Evolutionary conservation across 768 basidiomycete genomes (phyloP).

Genomic region (Leccinum olivaceopallidum): DNA sequence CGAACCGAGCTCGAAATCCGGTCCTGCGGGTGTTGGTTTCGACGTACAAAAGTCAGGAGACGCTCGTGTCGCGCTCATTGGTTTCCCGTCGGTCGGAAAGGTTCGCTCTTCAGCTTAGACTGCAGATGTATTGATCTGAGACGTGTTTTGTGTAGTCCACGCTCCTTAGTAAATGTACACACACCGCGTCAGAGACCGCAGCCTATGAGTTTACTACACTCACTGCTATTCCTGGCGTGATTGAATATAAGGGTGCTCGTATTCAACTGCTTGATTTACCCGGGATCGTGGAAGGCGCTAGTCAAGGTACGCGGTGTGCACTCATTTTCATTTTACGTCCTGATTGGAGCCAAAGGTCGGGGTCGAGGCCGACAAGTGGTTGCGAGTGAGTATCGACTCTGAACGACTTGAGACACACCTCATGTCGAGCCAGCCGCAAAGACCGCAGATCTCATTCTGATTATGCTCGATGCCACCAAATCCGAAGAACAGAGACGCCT

Average conservation of each 20-base stretch:
- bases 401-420: conserved; percentile 1
- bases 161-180: conserved; percentile 86
- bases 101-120: conserved; percentile 30
- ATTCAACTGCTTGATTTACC: conserved; percentile 96
- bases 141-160: conserved; percentile 61
- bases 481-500: conserved; percentile 87
- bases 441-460: conserved; percentile 89
- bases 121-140: conserved; percentile 6
- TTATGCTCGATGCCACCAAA: conserved; percentile 94
- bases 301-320: conserved; percentile 50
- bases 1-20: conserved; percentile 85
- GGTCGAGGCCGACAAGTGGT: conserved; percentile 97
- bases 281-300: conserved; percentile 93
- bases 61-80: conserved; percentile 88
- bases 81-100: conserved; percentile 96
- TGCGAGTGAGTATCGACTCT: conserved; percentile 53
- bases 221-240: conserved; percentile 95
- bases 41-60: conserved; percentile 89
- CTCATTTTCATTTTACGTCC: not conserved
- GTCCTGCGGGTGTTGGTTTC: conserved; percentile 80
- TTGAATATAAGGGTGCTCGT: conserved; percentile 91
- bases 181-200: conserved; percentile 85
- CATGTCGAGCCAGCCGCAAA: conserved; percentile 57
- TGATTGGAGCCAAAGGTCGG: conserved; percentile 46
- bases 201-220: conserved; percentile 97